Evolutionary conservation across 768 basidiomycete species (phyloP).

Genomic region (Mycena rebaudengoi): DNA sequence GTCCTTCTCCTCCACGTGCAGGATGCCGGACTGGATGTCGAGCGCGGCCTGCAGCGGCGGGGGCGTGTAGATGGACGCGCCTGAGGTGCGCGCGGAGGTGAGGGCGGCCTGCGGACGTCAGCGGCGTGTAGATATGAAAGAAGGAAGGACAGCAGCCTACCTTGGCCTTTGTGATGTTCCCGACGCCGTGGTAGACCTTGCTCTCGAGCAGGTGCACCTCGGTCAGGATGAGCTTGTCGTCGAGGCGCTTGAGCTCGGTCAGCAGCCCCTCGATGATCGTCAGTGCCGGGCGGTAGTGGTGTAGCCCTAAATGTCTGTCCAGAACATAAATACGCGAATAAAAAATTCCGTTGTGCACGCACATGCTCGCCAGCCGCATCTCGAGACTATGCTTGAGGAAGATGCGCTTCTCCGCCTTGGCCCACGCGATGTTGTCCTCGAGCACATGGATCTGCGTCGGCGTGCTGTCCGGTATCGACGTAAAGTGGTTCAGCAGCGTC

Average conservation of each 20-base stretch:
- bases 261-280: conserved; percentile 86
- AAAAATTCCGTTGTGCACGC: too few species aligned
- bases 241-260: conserved; percentile 89
- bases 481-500: conserved; percentile 92
- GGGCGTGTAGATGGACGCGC: conserved; percentile 85
- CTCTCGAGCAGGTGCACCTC: conserved; percentile 97
- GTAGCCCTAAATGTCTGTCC: conserved; percentile 74
- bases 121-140: conserved; percentile 32
- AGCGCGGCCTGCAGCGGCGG: conserved; percentile 52
- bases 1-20: conserved; percentile 98
- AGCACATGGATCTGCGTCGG: conserved; percentile 86
- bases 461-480: conserved; percentile 76
- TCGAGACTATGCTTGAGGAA: conserved; percentile 96
- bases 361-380: conserved; percentile 84
- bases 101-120: conserved; percentile 84
- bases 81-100: conserved; percentile 91
- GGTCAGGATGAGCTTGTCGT: conserved; percentile 98
- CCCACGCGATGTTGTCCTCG: conserved; percentile 92
- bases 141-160: conserved; percentile 45
- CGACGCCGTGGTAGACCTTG: conserved; percentile 87
- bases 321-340: neutral
- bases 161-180: conserved; percentile 92
- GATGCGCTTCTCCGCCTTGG: conserved; percentile 89
- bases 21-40: conserved; percentile 69
- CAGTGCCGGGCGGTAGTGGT: conserved; percentile 82